Conservation (phyloP, 2,329 filamentous ascomycete species). For the Penicillium sp. region DNA sequence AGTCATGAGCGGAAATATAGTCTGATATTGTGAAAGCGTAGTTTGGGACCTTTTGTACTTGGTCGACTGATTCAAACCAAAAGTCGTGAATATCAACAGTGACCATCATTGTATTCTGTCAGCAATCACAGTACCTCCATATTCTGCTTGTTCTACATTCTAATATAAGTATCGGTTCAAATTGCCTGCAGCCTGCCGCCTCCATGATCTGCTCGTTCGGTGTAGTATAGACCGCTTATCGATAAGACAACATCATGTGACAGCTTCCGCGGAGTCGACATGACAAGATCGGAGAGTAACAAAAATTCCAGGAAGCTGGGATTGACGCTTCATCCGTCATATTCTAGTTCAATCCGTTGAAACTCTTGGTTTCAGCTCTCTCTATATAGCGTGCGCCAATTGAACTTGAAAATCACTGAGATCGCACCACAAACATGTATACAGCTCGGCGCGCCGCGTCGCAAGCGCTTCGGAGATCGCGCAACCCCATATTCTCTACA, state of each 20-base stretch:
- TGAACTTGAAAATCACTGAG: background rate
- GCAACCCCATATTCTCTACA: slow-evolving; percentile 14
- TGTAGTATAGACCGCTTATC: background rate
- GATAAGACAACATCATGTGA: background rate
- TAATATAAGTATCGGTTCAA: too few relatives aligned
- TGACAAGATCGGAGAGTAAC: background rate
- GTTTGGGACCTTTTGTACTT: too few relatives aligned
- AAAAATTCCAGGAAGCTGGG: background rate
- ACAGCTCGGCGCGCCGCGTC: slow-evolving; percentile 29
- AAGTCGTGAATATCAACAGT: too few relatives aligned
- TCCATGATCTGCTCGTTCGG: too few relatives aligned
- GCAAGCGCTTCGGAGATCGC: slow-evolving; percentile 25
- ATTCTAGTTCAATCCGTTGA: background rate
- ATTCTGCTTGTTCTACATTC: too few relatives aligned
- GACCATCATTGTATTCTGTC: too few relatives aligned
- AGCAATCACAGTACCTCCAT: too few relatives aligned
- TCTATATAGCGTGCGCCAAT: background rate
- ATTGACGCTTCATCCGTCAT: background rate
- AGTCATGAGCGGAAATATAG: too few relatives aligned
- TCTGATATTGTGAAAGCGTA: too few relatives aligned
- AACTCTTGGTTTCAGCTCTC: fast-evolving
- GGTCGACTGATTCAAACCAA: too few relatives aligned
- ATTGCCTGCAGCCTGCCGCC: too few relatives aligned
- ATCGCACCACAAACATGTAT: slow-evolving; percentile 28
- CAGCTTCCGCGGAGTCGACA: background rate